Percentiles rank a stretch among this genome's conserved stretches.
These are phyloP conservation scores for Talaromyces proteolyticus DNA, from an alignment of 495 filamentous ascomycete genomes.

Conservation along the genomic window DNA sequence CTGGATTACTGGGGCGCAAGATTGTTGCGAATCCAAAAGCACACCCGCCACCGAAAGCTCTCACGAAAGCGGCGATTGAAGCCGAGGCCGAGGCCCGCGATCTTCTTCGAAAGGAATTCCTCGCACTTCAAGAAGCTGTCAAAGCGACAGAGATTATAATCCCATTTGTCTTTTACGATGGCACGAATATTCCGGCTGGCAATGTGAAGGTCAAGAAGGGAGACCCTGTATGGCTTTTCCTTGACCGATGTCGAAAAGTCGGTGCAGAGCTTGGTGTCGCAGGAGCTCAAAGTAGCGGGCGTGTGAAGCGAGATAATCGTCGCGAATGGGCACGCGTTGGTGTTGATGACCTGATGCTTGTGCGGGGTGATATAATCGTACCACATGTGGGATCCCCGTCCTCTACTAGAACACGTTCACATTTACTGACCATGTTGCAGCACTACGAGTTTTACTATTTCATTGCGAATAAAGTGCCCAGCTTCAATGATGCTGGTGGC, in stretches of 20 bases:
- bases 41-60: constrained; percentile 63
- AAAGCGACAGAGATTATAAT: constrained; percentile 87
- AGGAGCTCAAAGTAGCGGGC: constrained; percentile 46
- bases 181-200: constrained; percentile 88
- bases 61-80: constrained; percentile 80
- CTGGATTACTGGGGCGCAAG: constrained; percentile 32
- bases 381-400: constrained; percentile 67
- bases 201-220: constrained; percentile 85
- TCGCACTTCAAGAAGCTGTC: constrained; percentile 76
- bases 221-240: constrained; percentile 82
- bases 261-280: constrained; percentile 76
- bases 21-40: constrained; percentile 65
- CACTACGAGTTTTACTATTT: constrained; percentile 98
- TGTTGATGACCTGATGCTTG: constrained; percentile 95
- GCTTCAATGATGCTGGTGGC: constrained; percentile 44
- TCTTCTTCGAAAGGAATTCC: constrained; percentile 75
- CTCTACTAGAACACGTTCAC: neutral
- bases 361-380: constrained; percentile 86
- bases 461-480: constrained; percentile 81
- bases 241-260: constrained; percentile 85
- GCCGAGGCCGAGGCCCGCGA: constrained; percentile 81
- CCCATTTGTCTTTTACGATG: constrained; percentile 97
- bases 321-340: constrained; percentile 90
- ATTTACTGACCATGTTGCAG: constrained; percentile 38
- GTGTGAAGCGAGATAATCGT: constrained; percentile 51